phyloP scores from a whole-genome alignment of 805 yeast species.

The Cyberlindnera samutprakarnensis region DNA sequence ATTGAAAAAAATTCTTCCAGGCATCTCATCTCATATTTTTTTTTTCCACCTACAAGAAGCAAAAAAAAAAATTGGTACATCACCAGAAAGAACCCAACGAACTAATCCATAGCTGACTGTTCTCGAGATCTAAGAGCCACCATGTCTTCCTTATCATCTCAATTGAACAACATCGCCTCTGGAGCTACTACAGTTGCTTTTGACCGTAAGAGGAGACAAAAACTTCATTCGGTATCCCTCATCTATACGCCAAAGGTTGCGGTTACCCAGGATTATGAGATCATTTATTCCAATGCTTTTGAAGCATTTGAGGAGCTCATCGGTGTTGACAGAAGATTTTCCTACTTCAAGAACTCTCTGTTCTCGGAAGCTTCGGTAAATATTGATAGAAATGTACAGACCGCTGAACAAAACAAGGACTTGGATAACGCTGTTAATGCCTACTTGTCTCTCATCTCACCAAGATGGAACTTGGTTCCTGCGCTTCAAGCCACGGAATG shows the following conservation, averaged over 20 bases:
- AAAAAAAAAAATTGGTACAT: no score
- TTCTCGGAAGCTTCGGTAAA: slow-evolving; percentile 77
- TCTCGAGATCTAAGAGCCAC: no score
- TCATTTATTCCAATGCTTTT: slow-evolving; percentile 59
- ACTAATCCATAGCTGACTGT: no score
- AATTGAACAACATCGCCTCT: slow-evolving; percentile 62
- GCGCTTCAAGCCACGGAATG: slow-evolving; percentile 85
- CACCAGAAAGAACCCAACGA: no score
- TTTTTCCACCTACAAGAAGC: no score
- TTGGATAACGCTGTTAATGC: slow-evolving; percentile 69
- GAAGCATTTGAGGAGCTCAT: slow-evolving; percentile 74
- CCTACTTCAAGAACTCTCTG: slow-evolving; percentile 58
- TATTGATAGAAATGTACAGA: slow-evolving; percentile 78
- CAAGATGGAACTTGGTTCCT: slow-evolving; percentile 68
- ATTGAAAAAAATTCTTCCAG: slow-evolving; percentile 1
- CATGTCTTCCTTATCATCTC: slow-evolving; percentile 69
- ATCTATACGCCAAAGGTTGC: slow-evolving; percentile 83
- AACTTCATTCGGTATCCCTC: slow-evolving; percentile 82
- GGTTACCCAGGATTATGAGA: slow-evolving; percentile 88
- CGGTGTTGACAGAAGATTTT: slow-evolving; percentile 67
- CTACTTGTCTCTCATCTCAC: slow-evolving; percentile 66
- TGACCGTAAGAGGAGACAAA: slow-evolving; percentile 82
- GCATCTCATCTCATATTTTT: slow-evolving; percentile 9
- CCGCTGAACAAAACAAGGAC: slow-evolving; percentile 67
- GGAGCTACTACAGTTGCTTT: slow-evolving; percentile 65